Conservation (phyloP, 495 filamentous ascomycete genomes). For the Aspergillus kassunensis region DNA sequence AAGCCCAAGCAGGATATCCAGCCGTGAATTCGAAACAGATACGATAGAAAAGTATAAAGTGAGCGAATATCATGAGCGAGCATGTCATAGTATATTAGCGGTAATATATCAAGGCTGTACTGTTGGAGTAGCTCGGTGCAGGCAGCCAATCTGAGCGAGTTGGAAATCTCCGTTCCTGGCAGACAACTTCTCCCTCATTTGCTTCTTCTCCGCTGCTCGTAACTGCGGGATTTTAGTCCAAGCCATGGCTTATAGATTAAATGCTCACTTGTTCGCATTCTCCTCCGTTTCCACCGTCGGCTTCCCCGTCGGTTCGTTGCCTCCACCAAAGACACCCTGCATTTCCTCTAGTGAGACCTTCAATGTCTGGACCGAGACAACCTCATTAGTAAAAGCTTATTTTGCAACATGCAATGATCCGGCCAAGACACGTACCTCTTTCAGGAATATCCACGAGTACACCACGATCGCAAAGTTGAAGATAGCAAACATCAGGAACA, state of each 20-base stretch:
- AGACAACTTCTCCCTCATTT: not conserved
- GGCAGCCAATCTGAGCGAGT: not conserved
- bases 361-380: conserved; percentile 19
- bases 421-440: conserved; percentile 31
- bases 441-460: conserved; percentile 46
- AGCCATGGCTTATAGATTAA: not conserved
- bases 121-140: not conserved
- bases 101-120: no score
- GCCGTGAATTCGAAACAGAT: not conserved
- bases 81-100: no score
- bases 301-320: not conserved
- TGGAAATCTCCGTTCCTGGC: not conserved
- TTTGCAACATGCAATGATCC: not conserved
- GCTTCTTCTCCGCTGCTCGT: not conserved
- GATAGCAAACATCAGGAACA: conserved; percentile 55
- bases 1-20: not conserved
- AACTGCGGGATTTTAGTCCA: not conserved
- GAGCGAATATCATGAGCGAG: not conserved
- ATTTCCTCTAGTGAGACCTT: conserved; percentile 36
- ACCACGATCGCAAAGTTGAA: conserved; percentile 45
- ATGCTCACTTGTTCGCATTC: not conserved
- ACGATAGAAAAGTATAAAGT: not conserved
- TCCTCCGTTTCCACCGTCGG: not conserved
- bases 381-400: not conserved
- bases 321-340: conserved; percentile 31